Evolutionary conservation across 441 rosid species (phyloP).

Genomic region (Syzygium malaccense): DNA sequence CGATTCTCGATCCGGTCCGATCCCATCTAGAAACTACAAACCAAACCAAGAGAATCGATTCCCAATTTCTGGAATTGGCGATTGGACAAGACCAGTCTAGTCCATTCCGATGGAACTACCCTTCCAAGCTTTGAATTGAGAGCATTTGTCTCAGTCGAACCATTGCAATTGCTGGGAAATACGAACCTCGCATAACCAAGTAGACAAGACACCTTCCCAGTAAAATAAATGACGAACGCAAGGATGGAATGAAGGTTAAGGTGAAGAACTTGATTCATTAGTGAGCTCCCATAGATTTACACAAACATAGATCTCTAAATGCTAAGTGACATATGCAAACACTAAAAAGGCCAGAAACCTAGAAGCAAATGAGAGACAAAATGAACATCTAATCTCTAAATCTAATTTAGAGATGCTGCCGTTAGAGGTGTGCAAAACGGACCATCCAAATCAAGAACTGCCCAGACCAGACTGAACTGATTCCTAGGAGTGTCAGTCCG

Average conservation of each 20-base stretch:
- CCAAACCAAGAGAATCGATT: no score
- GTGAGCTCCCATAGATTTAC: not conserved
- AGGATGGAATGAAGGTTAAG: not conserved
- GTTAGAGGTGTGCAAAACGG: no score
- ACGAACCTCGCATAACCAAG: not conserved
- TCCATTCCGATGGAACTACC: not conserved
- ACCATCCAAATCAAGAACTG: no score
- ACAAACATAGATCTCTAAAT: no score
- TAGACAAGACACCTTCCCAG: not conserved
- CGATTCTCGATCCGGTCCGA: no score
- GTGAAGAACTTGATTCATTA: not conserved
- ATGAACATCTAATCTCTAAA: not conserved
- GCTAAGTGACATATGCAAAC: not conserved
- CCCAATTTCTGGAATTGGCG: no score
- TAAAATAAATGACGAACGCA: not conserved
- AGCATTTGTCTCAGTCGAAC: not conserved
- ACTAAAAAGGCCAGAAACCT: not conserved
- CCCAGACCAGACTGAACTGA: no score
- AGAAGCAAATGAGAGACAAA: not conserved
- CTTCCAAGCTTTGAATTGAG: not conserved
- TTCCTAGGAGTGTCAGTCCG: no score
- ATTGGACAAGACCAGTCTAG: no score
- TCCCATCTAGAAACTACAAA: no score
- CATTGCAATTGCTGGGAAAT: not conserved
- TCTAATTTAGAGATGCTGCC: no score